Conservation (phyloP, 345 rosid species). For the Melaleuca alternifolia region DNA sequence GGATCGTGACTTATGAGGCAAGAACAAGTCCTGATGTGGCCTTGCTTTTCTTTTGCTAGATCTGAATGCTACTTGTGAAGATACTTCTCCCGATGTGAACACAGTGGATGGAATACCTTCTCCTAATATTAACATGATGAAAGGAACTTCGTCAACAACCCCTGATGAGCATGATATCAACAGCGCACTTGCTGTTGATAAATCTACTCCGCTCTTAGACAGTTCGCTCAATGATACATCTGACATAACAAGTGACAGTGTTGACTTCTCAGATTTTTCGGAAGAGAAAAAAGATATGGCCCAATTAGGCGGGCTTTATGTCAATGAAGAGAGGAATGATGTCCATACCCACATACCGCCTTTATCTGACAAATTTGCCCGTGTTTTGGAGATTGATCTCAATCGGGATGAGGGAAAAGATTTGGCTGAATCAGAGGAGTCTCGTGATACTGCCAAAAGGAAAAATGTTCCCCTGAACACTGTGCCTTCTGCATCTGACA, state of each 20-base stretch:
- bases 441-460: not conserved
- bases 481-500: not conserved
- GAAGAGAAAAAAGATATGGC: not conserved
- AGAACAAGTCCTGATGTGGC: constrained; percentile 1
- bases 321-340: not conserved
- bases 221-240: constrained; percentile 12
- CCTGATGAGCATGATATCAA: not conserved
- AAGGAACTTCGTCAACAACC: not conserved
- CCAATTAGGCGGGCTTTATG: not conserved
- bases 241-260: constrained; percentile 4
- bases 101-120: not conserved
- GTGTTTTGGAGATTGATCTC: not conserved
- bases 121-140: not conserved
- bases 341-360: not conserved
- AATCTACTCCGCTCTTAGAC: constrained; percentile 14
- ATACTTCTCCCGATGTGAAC: not conserved
- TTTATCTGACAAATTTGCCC: not conserved
- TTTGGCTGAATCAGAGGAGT: not conserved
- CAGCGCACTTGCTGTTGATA: constrained; percentile 15
- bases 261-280: not conserved
- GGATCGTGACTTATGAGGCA: not conserved
- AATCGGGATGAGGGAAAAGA: not conserved
- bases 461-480: not conserved
- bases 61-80: constrained; percentile 11
- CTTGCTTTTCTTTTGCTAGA: constrained; percentile 5